Evolutionary conservation across 1,284 basidiomycete species (phyloP), one percentile per base, ranked within the genome.

Genomic region (Moesziomyces antarcticus): DNA sequence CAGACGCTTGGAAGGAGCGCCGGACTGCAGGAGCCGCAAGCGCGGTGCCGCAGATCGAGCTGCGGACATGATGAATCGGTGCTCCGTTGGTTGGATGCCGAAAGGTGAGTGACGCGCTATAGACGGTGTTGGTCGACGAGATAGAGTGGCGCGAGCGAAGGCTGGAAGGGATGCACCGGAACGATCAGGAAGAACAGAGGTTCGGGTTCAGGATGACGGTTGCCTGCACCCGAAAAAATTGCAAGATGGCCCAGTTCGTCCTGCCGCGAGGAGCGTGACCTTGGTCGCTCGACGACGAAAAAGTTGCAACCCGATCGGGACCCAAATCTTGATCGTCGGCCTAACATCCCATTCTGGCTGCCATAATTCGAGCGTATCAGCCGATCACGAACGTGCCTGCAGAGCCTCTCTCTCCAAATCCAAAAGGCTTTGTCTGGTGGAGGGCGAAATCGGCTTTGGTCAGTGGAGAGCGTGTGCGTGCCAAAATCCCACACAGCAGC

Each of bases 21-120:
- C 51, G 33, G 56, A 56, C 22, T 51, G 53, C 40, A 70, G 48
- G 14, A 54, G 48, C 56, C 58, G 59, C 61, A 65, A 49, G n/a
- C 55, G 62, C 30, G 62, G 55, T 10, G 62, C 62, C 35, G 54
- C 68, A 10, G 68, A 54, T 40, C 68, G 48, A 40, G 51, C 56
- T 49, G 62, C 63, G 46, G 68, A 62, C 68, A 71, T 71, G 24
- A 6, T 14, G 42, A 7, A 8, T 16, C 9, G 22, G 30, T 33
- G 20, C 11, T 10, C 25, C 18, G 2, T 40, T 40, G 5, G 37
- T 18, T 5, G 37, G 16, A 40, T 16, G 37, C 16, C 2, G 18
- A 14, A 13, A 33, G 30, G 30, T 13, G 30, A 33, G 30, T 33
- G 30, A 13, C 13, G 30, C 30, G 30, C 30, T 10, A 10, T 33